Base-by-base conservation (phyloP, 2,329 filamentous ascomycete species). In the Scedosporium dehoogii region DNA sequence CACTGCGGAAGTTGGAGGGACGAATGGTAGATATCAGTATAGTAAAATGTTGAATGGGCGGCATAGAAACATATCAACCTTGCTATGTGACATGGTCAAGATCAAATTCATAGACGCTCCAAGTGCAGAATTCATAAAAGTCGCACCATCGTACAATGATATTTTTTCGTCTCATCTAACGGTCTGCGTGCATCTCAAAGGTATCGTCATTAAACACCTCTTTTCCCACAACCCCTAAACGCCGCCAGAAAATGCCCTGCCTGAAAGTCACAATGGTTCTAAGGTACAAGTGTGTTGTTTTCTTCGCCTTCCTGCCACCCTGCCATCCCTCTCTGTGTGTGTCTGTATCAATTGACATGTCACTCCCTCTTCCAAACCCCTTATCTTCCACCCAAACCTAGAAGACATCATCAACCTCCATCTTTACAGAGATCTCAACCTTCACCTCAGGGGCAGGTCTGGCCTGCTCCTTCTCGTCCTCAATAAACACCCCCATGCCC, bases 401-500 rank as follows among this genome's bases (percentile, higher is more conserved):
- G 3, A 55, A 58, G 12, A 62, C 60, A 27, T 62, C 60, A 23
- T 62, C 60, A 18, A 62, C 42, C 38, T 62, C 60, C 60, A 62
- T 62, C 53, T 46, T 57, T 25, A 33, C 23, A 7, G 53, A 10
- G 18, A 48, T 38, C 58, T 59, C 38, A 16, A 27, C 12, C 38
- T 59, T 59, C 10, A 59, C n/a, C 21, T 59, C 72, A 1, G 76
- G 73, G n/a, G 42, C 60, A 2, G 51, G 14, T 14, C 23, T 18
- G 56, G 69, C 72, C 55, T 78, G 75, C 2, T 70, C 68, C 73
- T 83, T 84, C 70, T 96, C 92, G 56, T 97, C 91, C 42, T 84
- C 88, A 51, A 99, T 79, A 68, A 96, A 96, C 51, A 96, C 90
- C 0, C 90, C 91, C 64, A 99, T 74, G 0, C 96, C 94, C 0